Evolutionary conservation across 2,329 filamentous ascomycete genomes (phyloP), one percentile per base, ranked within the genome.

Genomic region (Diaporthe sp.): DNA sequence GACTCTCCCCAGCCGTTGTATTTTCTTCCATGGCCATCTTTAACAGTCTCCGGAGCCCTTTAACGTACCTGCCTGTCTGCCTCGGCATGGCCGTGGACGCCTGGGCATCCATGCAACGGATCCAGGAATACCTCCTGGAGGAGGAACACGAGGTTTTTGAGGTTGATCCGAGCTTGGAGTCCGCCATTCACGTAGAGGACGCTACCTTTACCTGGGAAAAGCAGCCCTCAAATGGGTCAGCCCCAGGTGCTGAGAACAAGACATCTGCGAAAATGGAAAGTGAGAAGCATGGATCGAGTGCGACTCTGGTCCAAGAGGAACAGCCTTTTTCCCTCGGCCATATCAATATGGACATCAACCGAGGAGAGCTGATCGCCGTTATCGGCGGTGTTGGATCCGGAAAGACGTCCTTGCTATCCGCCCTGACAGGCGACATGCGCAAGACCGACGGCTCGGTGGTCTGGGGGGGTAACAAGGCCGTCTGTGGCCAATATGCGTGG

Each of bases 401-500:
- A 6, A 98, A 99, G 85, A 97, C 90, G 69, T 98, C 96, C 0
- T 85, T 99, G 1, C 90, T 99, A 3, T 94, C 95, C 42, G 95
- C 96, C 0, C 85, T 99, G 59, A 96, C 96, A 0, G 96, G 97
- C 32, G 96, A 98, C 77, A 98, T 98, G 96, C 92, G 95, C 59
- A 93, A 93, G 82, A 97, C 94, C 0, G 85, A 84, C 4, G 95
- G 95, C 17, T 88, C 93, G 47, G 89, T 97, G 9, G 89, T 90
- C 0, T 89, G 97, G 78, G 94, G 96, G 50, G 94, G 94, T 0
- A 92, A 92, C 3, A 88, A 96, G 76, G 94, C 96, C 0, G 98
- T 97, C 79, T 98, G 97, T 78, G 96, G 97, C 0, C 96, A 99
- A 81, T 98, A 98, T 80, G 94, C 97, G 0, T 99, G 97, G 97